A percentile compares a stretch with the other conserved stretches of the same genome.
These are phyloP conservation scores for Vickermania spadyakhi DNA, from an alignment of 208 protist species.

Conservation along the genomic window DNA sequence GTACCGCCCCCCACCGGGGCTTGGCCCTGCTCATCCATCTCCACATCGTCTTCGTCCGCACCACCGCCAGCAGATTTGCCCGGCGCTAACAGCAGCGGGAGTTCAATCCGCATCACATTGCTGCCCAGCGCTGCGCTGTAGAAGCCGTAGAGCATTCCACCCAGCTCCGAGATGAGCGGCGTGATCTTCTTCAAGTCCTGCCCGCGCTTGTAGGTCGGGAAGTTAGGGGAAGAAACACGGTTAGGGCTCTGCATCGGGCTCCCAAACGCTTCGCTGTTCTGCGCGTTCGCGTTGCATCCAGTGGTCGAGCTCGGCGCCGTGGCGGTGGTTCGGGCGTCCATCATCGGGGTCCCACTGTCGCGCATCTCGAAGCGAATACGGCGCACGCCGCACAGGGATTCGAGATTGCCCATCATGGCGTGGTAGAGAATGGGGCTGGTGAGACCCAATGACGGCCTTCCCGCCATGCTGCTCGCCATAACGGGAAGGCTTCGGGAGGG, in stretches of 20 bases:
- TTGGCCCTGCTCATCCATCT: neutral
- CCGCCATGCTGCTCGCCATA: neutral
- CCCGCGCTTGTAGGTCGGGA: conserved; percentile 8
- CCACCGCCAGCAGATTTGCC: conserved; percentile 8
- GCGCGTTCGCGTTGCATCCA: neutral
- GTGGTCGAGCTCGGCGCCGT: neutral
- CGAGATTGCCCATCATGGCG: neutral
- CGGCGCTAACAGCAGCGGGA: conserved; percentile 67
- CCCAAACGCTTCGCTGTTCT: neutral
- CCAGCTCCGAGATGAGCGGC: conserved; percentile 35
- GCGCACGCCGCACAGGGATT: conserved; percentile 26
- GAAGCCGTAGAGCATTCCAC: conserved; percentile 56
- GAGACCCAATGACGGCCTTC: neutral
- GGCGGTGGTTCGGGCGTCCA: neutral
- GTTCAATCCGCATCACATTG: conserved; percentile 51
- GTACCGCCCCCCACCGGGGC: conserved; percentile 13
- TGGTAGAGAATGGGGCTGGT: neutral
- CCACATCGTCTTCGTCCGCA: neutral
- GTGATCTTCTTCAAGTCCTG: conserved; percentile 23
- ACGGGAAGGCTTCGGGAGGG: neutral
- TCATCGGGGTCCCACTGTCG: conserved; percentile 39
- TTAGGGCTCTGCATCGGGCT: neutral
- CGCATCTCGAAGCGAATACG: conserved; percentile 63
- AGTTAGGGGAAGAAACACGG: neutral
- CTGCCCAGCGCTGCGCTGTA: conserved; percentile 34